Conservation (phyloP, 805 yeast species). For the Vanderwaltozyma yarrowii region DNA sequence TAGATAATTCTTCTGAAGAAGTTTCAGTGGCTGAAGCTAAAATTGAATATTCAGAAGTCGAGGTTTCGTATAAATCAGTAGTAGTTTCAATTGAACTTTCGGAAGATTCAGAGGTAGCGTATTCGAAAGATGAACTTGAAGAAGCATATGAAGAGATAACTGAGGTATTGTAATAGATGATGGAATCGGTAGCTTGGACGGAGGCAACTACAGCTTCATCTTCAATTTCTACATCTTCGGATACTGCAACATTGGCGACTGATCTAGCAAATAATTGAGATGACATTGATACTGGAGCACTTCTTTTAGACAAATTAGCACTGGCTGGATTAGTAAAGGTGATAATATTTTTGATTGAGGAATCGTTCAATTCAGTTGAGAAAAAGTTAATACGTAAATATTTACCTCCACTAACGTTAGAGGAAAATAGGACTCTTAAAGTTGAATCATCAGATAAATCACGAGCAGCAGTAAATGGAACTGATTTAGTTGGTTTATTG, state of each 20-base stretch:
- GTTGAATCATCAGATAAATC: conserved; percentile 18
- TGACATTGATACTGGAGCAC: conserved; percentile 3
- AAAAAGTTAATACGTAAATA: conserved; percentile 19
- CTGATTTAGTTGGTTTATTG: conserved; percentile 15
- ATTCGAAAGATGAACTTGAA: too few species aligned
- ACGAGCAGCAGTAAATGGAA: conserved; percentile 17
- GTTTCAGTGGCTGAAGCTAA: too few species aligned
- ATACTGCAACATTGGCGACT: conserved; percentile 4
- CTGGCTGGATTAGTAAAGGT: conserved; percentile 6
- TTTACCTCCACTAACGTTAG: conserved; percentile 23
- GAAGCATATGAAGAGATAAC: too few species aligned
- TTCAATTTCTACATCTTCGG: background rate
- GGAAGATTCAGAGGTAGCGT: too few species aligned
- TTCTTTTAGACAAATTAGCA: conserved; percentile 2
- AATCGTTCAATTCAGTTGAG: conserved; percentile 8
- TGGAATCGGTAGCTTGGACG: too few species aligned
- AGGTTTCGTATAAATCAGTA: too few species aligned
- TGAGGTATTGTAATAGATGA: too few species aligned
- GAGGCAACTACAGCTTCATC: background rate
- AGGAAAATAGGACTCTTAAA: conserved; percentile 11
- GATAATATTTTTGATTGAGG: conserved; percentile 11
- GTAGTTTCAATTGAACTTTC: too few species aligned
- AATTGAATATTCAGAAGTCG: too few species aligned
- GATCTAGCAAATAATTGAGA: conserved; percentile 5
- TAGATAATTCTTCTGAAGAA: too few species aligned